phyloP scores from a whole-genome alignment of 1,139 yeast species.

The Blastobotrys buckinghamii region DNA sequence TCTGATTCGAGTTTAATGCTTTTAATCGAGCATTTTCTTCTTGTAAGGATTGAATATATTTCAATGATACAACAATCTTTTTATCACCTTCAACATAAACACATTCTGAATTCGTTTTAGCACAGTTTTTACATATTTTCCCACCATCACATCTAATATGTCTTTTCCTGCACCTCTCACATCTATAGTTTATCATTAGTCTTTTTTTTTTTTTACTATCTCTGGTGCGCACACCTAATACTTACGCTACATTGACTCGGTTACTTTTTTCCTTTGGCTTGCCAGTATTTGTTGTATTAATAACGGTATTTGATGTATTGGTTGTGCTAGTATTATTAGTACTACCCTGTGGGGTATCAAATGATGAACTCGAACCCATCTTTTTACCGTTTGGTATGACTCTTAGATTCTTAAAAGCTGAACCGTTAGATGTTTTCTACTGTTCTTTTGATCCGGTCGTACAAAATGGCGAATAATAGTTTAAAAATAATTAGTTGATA shows the following conservation, averaged over 20 bases:
- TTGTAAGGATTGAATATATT: conserved; percentile 62
- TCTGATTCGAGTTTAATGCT: not conserved
- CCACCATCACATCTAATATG: conserved; percentile 84
- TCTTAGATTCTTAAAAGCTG: too few species aligned
- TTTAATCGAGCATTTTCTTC: conserved; percentile 40
- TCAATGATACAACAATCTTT: conserved; percentile 72
- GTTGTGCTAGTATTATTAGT: too few species aligned
- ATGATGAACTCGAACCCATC: too few species aligned
- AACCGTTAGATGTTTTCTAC: too few species aligned
- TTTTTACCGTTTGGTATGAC: too few species aligned
- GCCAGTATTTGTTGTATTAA: not conserved
- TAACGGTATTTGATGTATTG: not conserved
- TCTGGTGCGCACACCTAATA: too few species aligned
- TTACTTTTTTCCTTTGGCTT: conserved; percentile 9
- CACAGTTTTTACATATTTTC: conserved; percentile 66
- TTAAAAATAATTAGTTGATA: too few species aligned
- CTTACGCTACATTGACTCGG: conserved; percentile 14
- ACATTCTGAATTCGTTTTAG: conserved; percentile 52
- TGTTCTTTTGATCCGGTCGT: too few species aligned
- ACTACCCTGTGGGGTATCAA: too few species aligned
- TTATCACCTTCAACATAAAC: conserved; percentile 74
- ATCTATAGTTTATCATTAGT: conserved; percentile 24
- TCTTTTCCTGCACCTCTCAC: conserved; percentile 67
- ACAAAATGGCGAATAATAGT: too few species aligned
- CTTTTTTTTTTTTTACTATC: not conserved